These are phyloP conservation scores for Agaricus subrufescens DNA, from an alignment of 768 basidiomycete genomes.

Conservation along the genomic window DNA sequence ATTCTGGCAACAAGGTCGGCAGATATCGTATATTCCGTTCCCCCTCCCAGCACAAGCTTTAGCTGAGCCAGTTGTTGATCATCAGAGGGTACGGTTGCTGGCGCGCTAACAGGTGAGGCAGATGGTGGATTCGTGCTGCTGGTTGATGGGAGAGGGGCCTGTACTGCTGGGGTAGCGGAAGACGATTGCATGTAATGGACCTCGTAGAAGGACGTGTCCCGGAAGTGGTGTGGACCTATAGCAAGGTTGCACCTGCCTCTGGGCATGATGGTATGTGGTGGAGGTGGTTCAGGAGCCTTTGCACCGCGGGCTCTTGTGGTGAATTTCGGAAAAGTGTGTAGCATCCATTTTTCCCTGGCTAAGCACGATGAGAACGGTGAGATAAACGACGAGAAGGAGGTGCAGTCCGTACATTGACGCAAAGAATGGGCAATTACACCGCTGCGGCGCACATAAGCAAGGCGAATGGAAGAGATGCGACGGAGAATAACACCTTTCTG, in stretches of 20 bases:
- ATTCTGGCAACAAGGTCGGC: conserved; percentile 8
- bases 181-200: conserved; percentile 52
- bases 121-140: neutral
- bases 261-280: conserved; percentile 61
- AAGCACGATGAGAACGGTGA: neutral
- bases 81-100: neutral
- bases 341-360: conserved; percentile 74
- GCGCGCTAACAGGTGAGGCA: neutral
- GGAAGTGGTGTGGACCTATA: conserved; percentile 73
- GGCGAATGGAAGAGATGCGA: neutral
- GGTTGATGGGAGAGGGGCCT: conserved; percentile 2
- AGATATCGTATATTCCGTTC: conserved; percentile 9
- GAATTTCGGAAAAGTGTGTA: conserved; percentile 65
- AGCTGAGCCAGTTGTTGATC: neutral
- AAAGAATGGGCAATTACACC: conserved; percentile 61
- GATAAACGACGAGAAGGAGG: neutral
- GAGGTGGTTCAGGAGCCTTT: conserved; percentile 49
- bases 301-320: conserved; percentile 58
- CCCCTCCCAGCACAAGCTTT: conserved; percentile 7
- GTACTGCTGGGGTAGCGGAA: conserved; percentile 12
- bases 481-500: conserved; percentile 47
- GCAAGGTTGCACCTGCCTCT: conserved; percentile 67
- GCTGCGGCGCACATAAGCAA: conserved; percentile 28
- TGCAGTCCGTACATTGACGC: conserved; percentile 49
- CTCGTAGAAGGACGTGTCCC: conserved; percentile 66